A percentile compares a stretch with the other conserved stretches of the same genome.
phyloP scores from a whole-genome alignment of 805 yeast species.

The Alloascoidea africana region DNA sequence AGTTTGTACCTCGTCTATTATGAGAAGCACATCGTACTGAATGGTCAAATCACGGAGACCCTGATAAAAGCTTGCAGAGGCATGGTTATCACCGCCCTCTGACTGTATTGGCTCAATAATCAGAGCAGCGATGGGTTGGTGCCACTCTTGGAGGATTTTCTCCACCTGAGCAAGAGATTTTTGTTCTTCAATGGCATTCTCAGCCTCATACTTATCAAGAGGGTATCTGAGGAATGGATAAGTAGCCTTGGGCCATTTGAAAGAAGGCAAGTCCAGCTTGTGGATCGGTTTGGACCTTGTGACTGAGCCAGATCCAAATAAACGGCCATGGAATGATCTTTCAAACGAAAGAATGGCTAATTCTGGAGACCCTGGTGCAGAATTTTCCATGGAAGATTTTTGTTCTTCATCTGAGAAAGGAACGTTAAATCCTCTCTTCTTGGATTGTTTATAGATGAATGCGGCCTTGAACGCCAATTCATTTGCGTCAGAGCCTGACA shows the following conservation, averaged over 20 bases:
- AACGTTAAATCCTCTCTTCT: slow-evolving; percentile 31
- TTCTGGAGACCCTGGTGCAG: slow-evolving; percentile 81
- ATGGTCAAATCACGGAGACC: slow-evolving; percentile 64
- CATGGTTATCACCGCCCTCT: slow-evolving; percentile 90
- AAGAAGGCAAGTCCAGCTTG: slow-evolving; percentile 78
- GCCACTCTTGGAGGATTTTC: slow-evolving; percentile 49
- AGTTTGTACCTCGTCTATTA: slow-evolving; percentile 81
- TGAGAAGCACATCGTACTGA: slow-evolving; percentile 54
- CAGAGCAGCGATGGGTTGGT: slow-evolving; percentile 71
- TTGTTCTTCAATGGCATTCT: slow-evolving; percentile 80
- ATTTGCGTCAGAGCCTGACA: slow-evolving; percentile 81
- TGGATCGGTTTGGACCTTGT: slow-evolving; percentile 93
- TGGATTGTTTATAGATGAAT: slow-evolving; percentile 61
- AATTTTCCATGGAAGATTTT: slow-evolving; percentile 60
- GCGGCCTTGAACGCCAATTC: slow-evolving; percentile 85
- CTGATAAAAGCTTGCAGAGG: slow-evolving; percentile 63
- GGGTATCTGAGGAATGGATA: slow-evolving; percentile 82
- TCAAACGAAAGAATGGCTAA: slow-evolving; percentile 76
- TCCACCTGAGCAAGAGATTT: slow-evolving; percentile 72
- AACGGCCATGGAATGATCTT: slow-evolving; percentile 88
- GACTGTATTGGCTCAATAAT: slow-evolving; percentile 87
- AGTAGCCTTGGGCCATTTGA: slow-evolving; percentile 94
- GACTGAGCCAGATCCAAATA: slow-evolving; percentile 81
- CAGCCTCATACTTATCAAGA: slow-evolving; percentile 44
- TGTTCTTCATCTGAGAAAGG: slow-evolving; percentile 56